These are phyloP conservation scores for Musa troglodytarum DNA, from an alignment of 176 grass and related monocot species.

Conservation along the genomic window DNA sequence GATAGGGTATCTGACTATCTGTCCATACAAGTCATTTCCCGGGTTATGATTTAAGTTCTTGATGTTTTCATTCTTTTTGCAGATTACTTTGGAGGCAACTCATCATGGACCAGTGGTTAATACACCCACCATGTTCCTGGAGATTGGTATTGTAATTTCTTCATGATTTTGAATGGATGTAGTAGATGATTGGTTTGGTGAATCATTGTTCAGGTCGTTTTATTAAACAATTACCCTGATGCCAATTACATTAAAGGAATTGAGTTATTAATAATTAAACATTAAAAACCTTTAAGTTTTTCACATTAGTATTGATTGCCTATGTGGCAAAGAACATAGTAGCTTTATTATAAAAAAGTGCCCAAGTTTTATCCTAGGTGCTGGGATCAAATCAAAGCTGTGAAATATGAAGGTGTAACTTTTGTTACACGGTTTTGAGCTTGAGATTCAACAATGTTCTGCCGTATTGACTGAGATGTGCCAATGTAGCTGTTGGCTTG, in stretches of 20 bases:
- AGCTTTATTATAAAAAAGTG: background rate
- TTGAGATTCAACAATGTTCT: background rate
- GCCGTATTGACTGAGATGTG: background rate
- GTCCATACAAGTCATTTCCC: background rate
- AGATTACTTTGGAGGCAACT: conserved; percentile 91
- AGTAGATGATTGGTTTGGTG: background rate
- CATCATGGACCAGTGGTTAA: conserved; percentile 83
- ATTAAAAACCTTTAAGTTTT: background rate
- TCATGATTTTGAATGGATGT: background rate
- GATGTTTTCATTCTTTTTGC: conserved; percentile 1
- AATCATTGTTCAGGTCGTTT: background rate
- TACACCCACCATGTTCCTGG: conserved; percentile 78
- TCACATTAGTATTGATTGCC: no score
- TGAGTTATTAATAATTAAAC: background rate
- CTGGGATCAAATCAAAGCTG: background rate
- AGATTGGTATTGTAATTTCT: conserved; percentile 51
- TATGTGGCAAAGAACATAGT: background rate
- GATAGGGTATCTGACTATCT: background rate
- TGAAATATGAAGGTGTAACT: background rate
- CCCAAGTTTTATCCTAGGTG: background rate
- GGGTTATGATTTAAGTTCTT: background rate
- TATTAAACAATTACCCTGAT: background rate
- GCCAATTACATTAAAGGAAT: background rate
- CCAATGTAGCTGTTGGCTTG: background rate
- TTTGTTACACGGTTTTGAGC: background rate